Percentiles rank a stretch among this genome's conserved stretches.
phyloP scores from a whole-genome alignment of 2,329 filamentous ascomycete species.

The Graphiopsis chlorocephala region DNA sequence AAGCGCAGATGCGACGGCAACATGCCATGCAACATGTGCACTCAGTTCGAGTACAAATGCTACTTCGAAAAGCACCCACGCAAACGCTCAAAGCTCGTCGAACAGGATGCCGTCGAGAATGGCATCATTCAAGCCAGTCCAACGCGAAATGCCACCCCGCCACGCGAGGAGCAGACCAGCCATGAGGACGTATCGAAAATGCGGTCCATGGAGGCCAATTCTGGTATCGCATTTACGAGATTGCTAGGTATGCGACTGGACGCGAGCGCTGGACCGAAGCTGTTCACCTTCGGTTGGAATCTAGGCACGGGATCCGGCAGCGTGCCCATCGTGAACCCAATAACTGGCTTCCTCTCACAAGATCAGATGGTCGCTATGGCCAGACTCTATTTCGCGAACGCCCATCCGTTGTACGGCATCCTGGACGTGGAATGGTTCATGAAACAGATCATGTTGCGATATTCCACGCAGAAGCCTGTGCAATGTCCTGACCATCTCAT shows the following conservation, averaged over 20 bases:
- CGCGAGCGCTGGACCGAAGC: slow-evolving; percentile 51
- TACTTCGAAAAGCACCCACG: slow-evolving; percentile 43
- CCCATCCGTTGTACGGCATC: slow-evolving; percentile 55
- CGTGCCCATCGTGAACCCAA: slow-evolving; percentile 21
- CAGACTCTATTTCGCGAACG: slow-evolving; percentile 51
- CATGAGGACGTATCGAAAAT: slow-evolving; percentile 33
- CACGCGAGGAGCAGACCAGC: slow-evolving; percentile 21
- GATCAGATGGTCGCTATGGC: slow-evolving; percentile 49
- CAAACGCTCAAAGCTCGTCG: slow-evolving; percentile 34
- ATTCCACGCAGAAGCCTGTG: slow-evolving; percentile 21
- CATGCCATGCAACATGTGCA: slow-evolving; percentile 53
- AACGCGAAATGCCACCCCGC: slow-evolving; percentile 17
- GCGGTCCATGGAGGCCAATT: slow-evolving; percentile 55
- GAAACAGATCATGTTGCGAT: slow-evolving; percentile 26
- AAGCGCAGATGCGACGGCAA: slow-evolving; percentile 57
- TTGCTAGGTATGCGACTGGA: slow-evolving; percentile 54
- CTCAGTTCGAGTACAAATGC: slow-evolving; percentile 54
- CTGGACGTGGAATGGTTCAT: slow-evolving; percentile 35
- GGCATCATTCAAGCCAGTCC: slow-evolving; percentile 18
- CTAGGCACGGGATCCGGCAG: slow-evolving; percentile 34
- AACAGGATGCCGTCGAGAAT: slow-evolving; percentile 25
- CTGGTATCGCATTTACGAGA: slow-evolving; percentile 56
- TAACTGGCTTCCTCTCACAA: slow-evolving; percentile 49
- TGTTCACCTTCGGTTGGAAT: slow-evolving; percentile 60
- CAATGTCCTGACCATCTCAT: slow-evolving; percentile 40